phyloP scores from a whole-genome alignment of 2,329 filamentous ascomycete species.

The Penicillium sp. region DNA sequence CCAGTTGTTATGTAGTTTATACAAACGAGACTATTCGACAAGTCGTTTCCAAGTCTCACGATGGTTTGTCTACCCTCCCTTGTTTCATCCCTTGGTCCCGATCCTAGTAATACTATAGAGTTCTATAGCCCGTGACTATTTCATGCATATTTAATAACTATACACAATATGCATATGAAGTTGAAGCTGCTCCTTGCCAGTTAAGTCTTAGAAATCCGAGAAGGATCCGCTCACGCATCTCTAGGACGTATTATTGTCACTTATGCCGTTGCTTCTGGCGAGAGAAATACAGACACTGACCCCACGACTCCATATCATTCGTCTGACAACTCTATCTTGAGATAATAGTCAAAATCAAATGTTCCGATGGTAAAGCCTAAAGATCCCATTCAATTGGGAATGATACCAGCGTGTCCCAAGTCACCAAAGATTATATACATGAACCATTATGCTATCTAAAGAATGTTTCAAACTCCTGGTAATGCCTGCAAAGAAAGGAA shows the following conservation, averaged over 20 bases:
- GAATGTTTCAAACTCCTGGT: background rate
- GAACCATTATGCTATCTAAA: background rate
- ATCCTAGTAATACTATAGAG: too few relatives aligned
- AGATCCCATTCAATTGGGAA: too few relatives aligned
- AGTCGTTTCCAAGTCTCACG: conserved; percentile 16
- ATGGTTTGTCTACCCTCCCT: conserved; percentile 18
- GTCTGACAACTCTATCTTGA: too few relatives aligned
- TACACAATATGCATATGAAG: background rate
- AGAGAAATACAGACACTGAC: too few relatives aligned
- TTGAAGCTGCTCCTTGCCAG: background rate
- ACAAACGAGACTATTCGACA: background rate
- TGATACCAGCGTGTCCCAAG: background rate
- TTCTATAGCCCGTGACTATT: background rate
- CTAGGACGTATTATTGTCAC: too few relatives aligned
- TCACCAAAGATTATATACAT: conserved; percentile 13
- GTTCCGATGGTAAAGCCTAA: too few relatives aligned
- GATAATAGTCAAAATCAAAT: too few relatives aligned
- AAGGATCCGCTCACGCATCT: background rate
- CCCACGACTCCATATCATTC: too few relatives aligned
- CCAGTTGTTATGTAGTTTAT: background rate
- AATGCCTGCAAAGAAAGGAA: conserved; percentile 9
- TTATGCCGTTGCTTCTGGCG: too few relatives aligned
- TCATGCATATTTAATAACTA: background rate
- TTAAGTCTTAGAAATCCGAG: background rate
- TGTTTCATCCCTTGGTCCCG: conserved; percentile 14